These are phyloP conservation scores for Saturnispora saitoi DNA, from an alignment of 805 yeast genomes.

Conservation along the genomic window DNA sequence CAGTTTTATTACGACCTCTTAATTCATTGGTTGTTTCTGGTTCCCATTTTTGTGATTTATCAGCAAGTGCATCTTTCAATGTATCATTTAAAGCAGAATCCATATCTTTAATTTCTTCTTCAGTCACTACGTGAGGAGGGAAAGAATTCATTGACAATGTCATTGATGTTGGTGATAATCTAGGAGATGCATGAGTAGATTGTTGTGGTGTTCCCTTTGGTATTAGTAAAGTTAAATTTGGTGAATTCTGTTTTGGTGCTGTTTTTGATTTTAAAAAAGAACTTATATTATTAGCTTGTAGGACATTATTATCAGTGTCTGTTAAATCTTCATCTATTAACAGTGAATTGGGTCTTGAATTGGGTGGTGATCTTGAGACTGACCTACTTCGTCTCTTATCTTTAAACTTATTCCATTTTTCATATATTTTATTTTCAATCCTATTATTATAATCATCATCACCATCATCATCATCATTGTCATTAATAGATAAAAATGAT, in stretches of 20 bases:
- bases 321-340: background rate
- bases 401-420: background rate
- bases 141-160: background rate
- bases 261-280: background rate
- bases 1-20: background rate
- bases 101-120: conserved; percentile 8
- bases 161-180: background rate
- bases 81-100: conserved; percentile 11
- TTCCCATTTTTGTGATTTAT: conserved; percentile 5
- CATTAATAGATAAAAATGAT: background rate
- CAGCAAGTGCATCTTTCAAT: conserved; percentile 5
- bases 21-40: background rate
- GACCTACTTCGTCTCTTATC: background rate
- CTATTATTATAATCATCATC: background rate
- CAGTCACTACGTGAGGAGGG: background rate
- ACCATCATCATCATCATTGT: background rate
- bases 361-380: background rate
- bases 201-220: background rate
- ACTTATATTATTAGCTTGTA: background rate
- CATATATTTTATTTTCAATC: background rate
- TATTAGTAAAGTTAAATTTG: background rate
- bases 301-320: background rate
- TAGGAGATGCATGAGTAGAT: background rate
- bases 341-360: background rate
- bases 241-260: background rate